Base-by-base conservation (phyloP, 345 rosid species). In the Bruguiera gymnorhiza region DNA sequence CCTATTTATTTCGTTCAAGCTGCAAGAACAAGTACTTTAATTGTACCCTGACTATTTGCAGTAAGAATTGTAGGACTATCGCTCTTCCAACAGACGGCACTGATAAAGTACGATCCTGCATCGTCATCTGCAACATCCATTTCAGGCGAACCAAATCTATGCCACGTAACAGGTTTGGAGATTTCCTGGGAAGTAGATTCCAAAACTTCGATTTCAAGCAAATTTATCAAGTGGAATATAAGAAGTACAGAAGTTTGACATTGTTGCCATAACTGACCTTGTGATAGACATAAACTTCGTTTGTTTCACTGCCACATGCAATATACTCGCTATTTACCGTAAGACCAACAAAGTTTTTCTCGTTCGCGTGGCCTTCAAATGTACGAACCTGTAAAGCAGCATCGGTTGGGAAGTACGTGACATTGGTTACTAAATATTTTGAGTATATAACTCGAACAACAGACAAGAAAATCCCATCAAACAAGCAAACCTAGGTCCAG, bases 1-100 rank as follows among this genome's bases (percentile, higher is more conserved):
- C 26, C 5, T 48, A 26, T 4, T 36, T 16, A 8, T 32, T 21
- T 63, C 27, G 70, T 26, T 88, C 81, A 94, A 2, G 93, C 88
- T 23, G 97, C 94, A 29, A 95, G 92, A 58, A 90, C 89, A 37
- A 92, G 82, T 20, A 92, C 98, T 80, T 92, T 92, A 52, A 92
- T 92, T n/a, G 96, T 96, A 67, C 99, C 99, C 79, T 90, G 98
- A 81, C 98, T 96, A 76, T 96, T 92, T 9, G 99, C 98, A 59
- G 95, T 78, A 50, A 92, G 82, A 92, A 96, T 92, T 2, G 98
- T 96, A 43, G 98, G 92, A 73, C 96, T 87, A 55, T 88, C 93
- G 13, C 96, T 96, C 83, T 96, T 96, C 99, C 99, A 96, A 81
- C 99, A 90, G 23, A 96, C 98, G 6, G 98, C 93, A 23, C 98